Conservation (phyloP, 257 asterid genomes). For the Ilex asprella region DNA sequence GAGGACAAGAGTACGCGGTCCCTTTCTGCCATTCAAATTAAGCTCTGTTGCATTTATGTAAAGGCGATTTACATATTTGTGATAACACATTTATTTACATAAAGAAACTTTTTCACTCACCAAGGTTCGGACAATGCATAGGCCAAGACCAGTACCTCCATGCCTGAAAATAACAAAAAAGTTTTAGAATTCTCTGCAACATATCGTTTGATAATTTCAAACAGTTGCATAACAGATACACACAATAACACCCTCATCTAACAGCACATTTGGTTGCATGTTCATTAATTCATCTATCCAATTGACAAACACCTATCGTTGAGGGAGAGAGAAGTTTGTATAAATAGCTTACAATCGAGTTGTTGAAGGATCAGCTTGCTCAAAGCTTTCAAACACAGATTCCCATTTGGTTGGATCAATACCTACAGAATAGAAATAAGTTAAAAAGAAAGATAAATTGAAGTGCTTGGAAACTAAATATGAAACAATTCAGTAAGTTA, state of each 20-base stretch:
- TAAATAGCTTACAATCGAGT: slow-evolving; percentile 70
- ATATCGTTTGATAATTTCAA: background rate
- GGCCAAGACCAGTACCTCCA: slow-evolving; percentile 96
- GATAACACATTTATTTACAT: background rate
- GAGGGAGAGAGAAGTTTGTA: background rate
- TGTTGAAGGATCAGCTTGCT: slow-evolving; percentile 96
- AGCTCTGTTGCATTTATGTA: background rate
- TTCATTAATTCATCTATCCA: background rate
- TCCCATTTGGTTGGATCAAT: slow-evolving; percentile 93
- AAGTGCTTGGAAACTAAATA: slow-evolving; percentile 3
- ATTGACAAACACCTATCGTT: background rate
- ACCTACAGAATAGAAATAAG: slow-evolving; percentile 34
- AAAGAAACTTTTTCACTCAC: slow-evolving; percentile 34
- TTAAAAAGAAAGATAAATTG: background rate
- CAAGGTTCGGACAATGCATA: slow-evolving; percentile 90
- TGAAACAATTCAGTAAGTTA: background rate
- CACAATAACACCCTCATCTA: background rate
- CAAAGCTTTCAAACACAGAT: slow-evolving; percentile 92
- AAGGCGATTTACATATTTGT: background rate
- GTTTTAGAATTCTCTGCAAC: background rate
- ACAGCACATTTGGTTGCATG: background rate
- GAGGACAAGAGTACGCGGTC: background rate
- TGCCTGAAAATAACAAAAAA: slow-evolving; percentile 45
- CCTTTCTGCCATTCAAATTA: background rate
- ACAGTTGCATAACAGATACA: background rate